Percentiles rank a stretch among this genome's conserved stretches.
Evolutionary conservation across 768 basidiomycete genomes (phyloP).

Genomic region (Strobilomyces confusus): DNA sequence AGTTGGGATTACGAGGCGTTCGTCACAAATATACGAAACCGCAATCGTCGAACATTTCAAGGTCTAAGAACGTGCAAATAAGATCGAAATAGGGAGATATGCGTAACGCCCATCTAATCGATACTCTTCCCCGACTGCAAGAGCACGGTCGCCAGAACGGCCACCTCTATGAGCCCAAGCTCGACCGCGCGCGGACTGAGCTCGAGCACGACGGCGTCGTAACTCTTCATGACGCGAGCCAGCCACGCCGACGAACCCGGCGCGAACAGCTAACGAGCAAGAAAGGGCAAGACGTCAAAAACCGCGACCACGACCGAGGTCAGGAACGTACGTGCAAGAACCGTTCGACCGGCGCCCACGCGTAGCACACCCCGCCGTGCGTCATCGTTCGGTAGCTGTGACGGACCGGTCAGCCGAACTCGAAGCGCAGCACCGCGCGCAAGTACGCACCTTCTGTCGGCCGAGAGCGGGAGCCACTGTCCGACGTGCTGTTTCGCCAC

Average conservation of each 20-base stretch:
- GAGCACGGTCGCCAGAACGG: conserved; percentile 49
- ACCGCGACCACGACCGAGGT: neutral
- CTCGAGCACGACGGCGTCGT: conserved; percentile 48
- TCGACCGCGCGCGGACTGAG: conserved; percentile 54
- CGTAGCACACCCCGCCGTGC: conserved; percentile 45
- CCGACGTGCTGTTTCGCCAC: conserved; percentile 44
- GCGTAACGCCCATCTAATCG: conserved; percentile 34
- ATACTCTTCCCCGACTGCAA: conserved; percentile 62
- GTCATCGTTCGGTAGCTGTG: conserved; percentile 47
- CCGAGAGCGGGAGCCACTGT: conserved; percentile 53
- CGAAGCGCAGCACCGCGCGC: neutral
- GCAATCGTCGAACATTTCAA: neutral
- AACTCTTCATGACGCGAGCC: conserved; percentile 46
- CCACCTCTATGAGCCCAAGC: conserved; percentile 48
- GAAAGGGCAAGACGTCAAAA: neutral
- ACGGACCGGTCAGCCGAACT: neutral
- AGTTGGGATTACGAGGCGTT: no score
- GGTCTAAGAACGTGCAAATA: neutral
- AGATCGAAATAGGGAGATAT: neutral
- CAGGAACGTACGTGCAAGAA: conserved; percentile 37
- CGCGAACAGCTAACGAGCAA: conserved; percentile 44
- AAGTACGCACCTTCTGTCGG: conserved; percentile 40
- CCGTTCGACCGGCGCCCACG: conserved; percentile 53
- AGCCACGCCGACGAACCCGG: conserved; percentile 39
- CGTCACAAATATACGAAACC: no score